phyloP scores from a whole-genome alignment of 176 grass and related monocot species.

The Lolium rigidum region DNA sequence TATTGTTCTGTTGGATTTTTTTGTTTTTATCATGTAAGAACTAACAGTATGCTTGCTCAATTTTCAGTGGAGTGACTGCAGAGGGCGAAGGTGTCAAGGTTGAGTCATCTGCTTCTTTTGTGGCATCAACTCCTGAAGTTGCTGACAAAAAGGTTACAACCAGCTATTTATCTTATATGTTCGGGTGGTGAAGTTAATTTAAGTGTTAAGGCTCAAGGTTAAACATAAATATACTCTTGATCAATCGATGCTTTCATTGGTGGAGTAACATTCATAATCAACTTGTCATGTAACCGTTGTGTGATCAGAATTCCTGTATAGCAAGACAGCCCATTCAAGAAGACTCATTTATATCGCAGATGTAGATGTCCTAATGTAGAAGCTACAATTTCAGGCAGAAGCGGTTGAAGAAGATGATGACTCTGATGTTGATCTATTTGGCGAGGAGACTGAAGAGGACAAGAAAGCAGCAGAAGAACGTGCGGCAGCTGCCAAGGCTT shows the following conservation, averaged over 20 bases:
- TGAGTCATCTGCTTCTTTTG: conserved; percentile 61
- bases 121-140: conserved; percentile 48
- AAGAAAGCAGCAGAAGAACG: conserved; percentile 70
- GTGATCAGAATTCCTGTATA: background rate
- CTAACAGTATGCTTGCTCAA: conserved; percentile 10
- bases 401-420: conserved; percentile 51
- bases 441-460: conserved; percentile 78
- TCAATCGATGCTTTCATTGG: background rate
- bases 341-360: background rate
- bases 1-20: background rate
- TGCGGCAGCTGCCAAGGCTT: conserved; percentile 54
- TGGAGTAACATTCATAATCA: background rate
- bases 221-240: background rate
- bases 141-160: conserved; percentile 49
- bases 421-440: conserved; percentile 72
- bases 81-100: conserved; percentile 68
- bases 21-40: background rate
- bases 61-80: conserved; percentile 54
- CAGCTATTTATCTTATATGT: conserved; percentile 2
- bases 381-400: conserved; percentile 38
- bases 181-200: background rate
- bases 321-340: background rate
- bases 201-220: background rate
- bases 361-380: background rate
- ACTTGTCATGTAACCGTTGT: background rate